phyloP scores from a whole-genome alignment of 768 basidiomycete genomes.

The Pleurotus salmoneostramineus region DNA sequence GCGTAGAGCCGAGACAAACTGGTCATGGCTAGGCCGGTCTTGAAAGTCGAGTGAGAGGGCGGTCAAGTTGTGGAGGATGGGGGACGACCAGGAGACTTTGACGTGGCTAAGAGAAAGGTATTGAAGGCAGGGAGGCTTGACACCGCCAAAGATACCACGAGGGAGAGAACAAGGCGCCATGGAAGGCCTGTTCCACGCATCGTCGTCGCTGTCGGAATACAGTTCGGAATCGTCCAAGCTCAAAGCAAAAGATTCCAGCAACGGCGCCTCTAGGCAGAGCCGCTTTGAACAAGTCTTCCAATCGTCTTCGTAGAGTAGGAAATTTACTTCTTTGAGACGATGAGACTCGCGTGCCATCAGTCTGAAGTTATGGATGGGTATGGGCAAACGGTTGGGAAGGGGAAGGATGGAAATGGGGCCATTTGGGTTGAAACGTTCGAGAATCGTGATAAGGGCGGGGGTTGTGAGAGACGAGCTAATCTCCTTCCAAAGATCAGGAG shows the following conservation, averaged over 20 bases:
- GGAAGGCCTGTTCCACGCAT: no score
- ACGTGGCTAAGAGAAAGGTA: background rate
- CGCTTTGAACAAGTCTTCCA: background rate
- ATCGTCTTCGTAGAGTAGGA: background rate
- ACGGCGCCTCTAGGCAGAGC: background rate
- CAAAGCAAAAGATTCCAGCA: background rate
- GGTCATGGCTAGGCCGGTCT: background rate
- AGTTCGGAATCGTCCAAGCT: background rate
- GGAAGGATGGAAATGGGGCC: background rate
- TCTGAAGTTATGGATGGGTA: background rate
- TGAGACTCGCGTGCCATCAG: background rate
- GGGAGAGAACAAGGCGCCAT: no score
- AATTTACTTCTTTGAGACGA: background rate
- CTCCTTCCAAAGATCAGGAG: background rate
- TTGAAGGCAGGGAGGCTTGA: background rate
- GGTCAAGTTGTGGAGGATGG: background rate
- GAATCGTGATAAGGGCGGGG: background rate
- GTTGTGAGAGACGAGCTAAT: background rate
- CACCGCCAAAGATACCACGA: background rate
- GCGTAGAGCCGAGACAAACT: background rate
- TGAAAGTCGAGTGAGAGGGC: background rate
- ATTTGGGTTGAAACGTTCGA: no score
- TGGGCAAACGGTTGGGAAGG: background rate
- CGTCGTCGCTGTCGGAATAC: no score
- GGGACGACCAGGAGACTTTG: background rate